A percentile compares a stretch with the other conserved stretches of the same genome.
phyloP scores from a whole-genome alignment of 345 rosid species.

The Gossypium arboreum region DNA sequence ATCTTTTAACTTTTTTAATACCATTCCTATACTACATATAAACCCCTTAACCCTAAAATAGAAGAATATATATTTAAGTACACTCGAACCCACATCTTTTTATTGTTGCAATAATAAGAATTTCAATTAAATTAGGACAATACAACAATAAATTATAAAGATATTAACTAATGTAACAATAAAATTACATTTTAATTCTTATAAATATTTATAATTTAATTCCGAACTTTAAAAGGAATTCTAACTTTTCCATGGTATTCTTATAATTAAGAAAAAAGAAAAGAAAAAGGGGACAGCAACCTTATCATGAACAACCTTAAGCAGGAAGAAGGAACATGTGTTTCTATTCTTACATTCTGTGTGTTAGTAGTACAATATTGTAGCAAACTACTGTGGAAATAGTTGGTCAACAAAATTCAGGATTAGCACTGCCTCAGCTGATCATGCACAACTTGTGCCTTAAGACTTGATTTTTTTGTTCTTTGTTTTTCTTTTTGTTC shows the following conservation, averaged over 20 bases:
- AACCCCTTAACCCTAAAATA: too few relatives aligned
- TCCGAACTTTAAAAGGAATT: too few relatives aligned
- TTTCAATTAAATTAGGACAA: accelerated
- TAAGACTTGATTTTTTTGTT: neutral
- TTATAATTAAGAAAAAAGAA: neutral
- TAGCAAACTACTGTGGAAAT: neutral
- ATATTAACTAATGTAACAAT: too few relatives aligned
- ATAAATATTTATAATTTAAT: too few relatives aligned
- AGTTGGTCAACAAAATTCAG: neutral
- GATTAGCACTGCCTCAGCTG: neutral
- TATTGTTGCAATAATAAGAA: too few relatives aligned
- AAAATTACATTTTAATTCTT: too few relatives aligned
- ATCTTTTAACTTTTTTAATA: too few relatives aligned
- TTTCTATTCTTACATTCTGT: neutral
- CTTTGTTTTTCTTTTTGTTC: neutral
- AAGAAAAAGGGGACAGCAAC: neutral
- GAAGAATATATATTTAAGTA: too few relatives aligned
- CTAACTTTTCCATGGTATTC: too few relatives aligned
- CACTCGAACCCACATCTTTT: accelerated
- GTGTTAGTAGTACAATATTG: neutral
- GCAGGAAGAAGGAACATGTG: neutral
- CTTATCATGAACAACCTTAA: neutral
- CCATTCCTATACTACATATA: too few relatives aligned
- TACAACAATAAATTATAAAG: too few relatives aligned
- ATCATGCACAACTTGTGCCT: conserved; percentile 11